phyloP scores from a whole-genome alignment of 176 grass and related monocot genomes.

The Eragrostis nindensis region DNA sequence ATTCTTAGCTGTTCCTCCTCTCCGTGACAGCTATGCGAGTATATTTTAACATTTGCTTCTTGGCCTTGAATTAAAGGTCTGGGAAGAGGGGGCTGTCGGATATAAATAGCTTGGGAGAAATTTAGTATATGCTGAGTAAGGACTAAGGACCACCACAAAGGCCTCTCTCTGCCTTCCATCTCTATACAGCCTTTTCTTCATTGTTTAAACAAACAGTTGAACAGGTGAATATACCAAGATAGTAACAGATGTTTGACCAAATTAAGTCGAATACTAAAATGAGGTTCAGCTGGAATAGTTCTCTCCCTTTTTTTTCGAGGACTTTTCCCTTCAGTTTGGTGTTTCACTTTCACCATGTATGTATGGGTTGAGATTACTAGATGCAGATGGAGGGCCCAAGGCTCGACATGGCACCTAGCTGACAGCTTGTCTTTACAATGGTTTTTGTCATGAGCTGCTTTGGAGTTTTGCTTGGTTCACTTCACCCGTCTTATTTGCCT shows the following conservation, averaged over 20 bases:
- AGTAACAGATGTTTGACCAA: conserved; percentile 16
- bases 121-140: conserved; percentile 19
- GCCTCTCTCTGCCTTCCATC: conserved; percentile 21
- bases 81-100: conserved; percentile 29
- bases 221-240: conserved; percentile 20
- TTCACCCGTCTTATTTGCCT: conserved; percentile 32
- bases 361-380: conserved; percentile 23
- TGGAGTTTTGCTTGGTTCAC: conserved; percentile 26
- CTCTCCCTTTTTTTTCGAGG: no score
- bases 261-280: background rate
- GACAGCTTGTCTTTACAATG: conserved; percentile 34
- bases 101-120: no score
- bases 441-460: conserved; percentile 32
- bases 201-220: conserved; percentile 29
- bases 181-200: conserved; percentile 17
- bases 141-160: conserved; percentile 32
- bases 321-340: background rate
- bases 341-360: background rate
- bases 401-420: background rate
- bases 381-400: conserved; percentile 18
- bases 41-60: conserved; percentile 42
- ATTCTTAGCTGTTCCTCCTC: conserved; percentile 44
- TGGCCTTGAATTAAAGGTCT: conserved; percentile 43
- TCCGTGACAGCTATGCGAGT: conserved; percentile 53
- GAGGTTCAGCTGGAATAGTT: background rate